Evolutionary conservation across 148 eudicot genomes (phyloP), one percentile per base, ranked within the genome.

Genomic region (Mesembryanthemum crystallinum): DNA sequence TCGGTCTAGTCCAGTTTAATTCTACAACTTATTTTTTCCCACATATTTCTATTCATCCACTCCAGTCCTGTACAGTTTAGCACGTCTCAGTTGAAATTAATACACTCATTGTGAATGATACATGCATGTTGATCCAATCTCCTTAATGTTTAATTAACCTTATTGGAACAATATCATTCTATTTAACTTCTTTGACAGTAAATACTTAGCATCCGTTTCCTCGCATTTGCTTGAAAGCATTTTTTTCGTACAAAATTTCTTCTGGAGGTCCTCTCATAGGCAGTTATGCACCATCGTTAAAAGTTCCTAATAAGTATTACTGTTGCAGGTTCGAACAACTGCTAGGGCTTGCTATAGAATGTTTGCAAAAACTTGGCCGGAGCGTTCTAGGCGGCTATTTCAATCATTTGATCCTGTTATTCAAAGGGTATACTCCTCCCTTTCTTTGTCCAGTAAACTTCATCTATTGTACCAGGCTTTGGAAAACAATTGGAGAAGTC

Each of bases 281-380:
- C 65, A 33, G 12, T 7, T 32, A 27, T 21, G 7, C 39, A 61
- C 49, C 15, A 2, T 39, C 30, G 62, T 42, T 28, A n/a, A 24
- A 43, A 45, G 42, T 29, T 30, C 13, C 8, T 37, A 30, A 43
- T 80, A 17, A 62, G 1, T 62, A 30, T 61, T 21, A 28, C 73
- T 58, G 51, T 58, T 65, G 60, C 87, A 95, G 99, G 99, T 95
- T 15, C 87, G 99, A 57, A 88, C 98, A 78, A 91, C 92, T 86
- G 99, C 99, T 67, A 92, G 99, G 83, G 86, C 94, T 37, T 95
- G 97, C 87, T 95, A 91, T 80, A 87, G 99, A 81, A 81, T 95
- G 92, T 95, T 92, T 79, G 87, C 94, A n/a, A 95, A 82, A 84
- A 95, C 99, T 67, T 95, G 99, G 99, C 99, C 99, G 20, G 99